These are phyloP conservation scores for Dactylellina drechsleri DNA, from an alignment of 2,329 filamentous ascomycete species.

Conservation along the genomic window DNA sequence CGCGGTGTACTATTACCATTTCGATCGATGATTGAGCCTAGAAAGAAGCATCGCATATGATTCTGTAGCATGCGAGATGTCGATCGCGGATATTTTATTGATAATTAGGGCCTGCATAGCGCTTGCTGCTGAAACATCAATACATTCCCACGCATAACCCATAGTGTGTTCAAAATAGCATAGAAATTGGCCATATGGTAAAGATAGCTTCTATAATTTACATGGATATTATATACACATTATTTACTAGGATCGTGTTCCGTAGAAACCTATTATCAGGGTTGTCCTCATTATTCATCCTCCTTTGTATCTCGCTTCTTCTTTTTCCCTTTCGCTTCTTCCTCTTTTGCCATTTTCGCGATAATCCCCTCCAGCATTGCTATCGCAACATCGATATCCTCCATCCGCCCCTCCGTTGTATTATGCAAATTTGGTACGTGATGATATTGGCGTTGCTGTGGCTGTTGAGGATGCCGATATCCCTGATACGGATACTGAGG, in stretches of 20 bases:
- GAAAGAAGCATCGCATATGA: too few species aligned
- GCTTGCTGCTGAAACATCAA: too few species aligned
- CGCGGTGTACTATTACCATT: too few species aligned
- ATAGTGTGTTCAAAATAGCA: too few species aligned
- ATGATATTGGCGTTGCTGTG: constrained; percentile 16
- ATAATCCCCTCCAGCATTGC: constrained; percentile 35
- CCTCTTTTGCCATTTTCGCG: constrained; percentile 16
- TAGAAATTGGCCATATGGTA: too few species aligned
- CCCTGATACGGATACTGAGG: neutral
- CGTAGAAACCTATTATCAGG: neutral
- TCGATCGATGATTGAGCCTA: too few species aligned
- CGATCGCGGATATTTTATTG: too few species aligned
- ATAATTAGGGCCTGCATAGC: too few species aligned
- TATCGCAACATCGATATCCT: constrained; percentile 34
- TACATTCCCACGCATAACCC: too few species aligned
- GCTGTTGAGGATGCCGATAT: constrained; percentile 8
- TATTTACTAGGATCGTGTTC: neutral
- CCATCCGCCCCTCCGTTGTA: constrained; percentile 13
- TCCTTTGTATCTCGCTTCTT: constrained; percentile 2
- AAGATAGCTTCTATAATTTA: too few species aligned
- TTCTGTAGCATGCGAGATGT: too few species aligned
- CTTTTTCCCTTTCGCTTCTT: constrained; percentile 23
- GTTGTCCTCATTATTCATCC: neutral
- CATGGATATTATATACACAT: too few species aligned
- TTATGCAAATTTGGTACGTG: neutral